phyloP scores from a whole-genome alignment of 2,329 filamentous ascomycete genomes.

The Neocucurbitaria cava region DNA sequence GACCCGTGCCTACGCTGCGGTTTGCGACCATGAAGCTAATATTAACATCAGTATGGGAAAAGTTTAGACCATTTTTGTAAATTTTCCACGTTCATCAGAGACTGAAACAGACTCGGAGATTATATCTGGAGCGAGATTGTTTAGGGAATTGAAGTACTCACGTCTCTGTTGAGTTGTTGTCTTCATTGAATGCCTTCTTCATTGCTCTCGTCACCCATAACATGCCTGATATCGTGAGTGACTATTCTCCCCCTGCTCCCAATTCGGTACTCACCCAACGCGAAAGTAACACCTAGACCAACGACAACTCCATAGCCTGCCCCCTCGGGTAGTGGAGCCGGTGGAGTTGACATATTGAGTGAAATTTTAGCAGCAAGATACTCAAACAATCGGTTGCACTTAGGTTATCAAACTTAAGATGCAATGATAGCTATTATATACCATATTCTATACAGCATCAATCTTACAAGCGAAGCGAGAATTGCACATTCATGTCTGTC shows the following conservation, averaged over 20 bases:
- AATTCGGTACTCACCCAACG: slow-evolving; percentile 38
- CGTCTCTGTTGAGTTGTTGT: slow-evolving; percentile 60
- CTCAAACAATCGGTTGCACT: not conserved
- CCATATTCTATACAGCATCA: slow-evolving; percentile 1
- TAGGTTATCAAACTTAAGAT: not conserved
- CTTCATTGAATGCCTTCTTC: slow-evolving; percentile 59
- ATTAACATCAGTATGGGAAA: not conserved
- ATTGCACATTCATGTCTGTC: not conserved
- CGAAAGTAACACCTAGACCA: slow-evolving; percentile 50
- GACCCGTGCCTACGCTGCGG: slow-evolving; percentile 27
- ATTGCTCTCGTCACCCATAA: slow-evolving; percentile 56
- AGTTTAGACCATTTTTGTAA: not conserved
- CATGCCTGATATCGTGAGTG: slow-evolving; percentile 45
- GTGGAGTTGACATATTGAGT: slow-evolving; percentile 6
- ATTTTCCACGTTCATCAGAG: not conserved
- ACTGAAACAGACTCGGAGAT: too few species aligned
- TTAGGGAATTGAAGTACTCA: not conserved
- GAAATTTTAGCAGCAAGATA: slow-evolving; percentile 2
- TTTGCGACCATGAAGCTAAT: slow-evolving; percentile 42
- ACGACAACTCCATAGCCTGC: slow-evolving; percentile 55
- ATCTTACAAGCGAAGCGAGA: not conserved
- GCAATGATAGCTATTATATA: not conserved
- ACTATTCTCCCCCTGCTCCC: not conserved
- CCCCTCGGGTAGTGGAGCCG: slow-evolving; percentile 33
- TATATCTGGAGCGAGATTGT: too few species aligned